Percentiles rank a stretch among this genome's conserved stretches.
Conservation (phyloP, 208 protist genomes). For the Naegleria fowleri region DNA sequence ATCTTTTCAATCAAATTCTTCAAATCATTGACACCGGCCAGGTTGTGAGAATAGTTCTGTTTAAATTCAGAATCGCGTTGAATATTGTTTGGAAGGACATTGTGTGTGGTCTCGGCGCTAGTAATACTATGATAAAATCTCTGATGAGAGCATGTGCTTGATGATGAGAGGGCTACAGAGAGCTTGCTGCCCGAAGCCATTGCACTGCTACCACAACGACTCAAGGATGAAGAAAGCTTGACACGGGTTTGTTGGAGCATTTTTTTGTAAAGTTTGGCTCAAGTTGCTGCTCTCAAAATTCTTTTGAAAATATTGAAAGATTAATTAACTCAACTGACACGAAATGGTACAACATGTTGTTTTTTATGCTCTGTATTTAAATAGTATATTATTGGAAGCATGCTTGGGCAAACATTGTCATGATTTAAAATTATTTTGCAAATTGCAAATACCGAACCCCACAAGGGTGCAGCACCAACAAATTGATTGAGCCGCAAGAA, state of each 20-base stretch:
- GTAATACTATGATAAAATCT: conserved; percentile 22
- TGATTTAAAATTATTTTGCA: too few relatives aligned
- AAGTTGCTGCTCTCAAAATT: neutral
- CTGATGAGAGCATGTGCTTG: neutral
- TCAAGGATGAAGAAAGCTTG: neutral
- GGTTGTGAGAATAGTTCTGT: conserved; percentile 40
- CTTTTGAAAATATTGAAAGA: too few relatives aligned
- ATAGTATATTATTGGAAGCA: too few relatives aligned
- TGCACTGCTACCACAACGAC: too few relatives aligned
- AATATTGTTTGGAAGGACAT: neutral
- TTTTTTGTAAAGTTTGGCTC: neutral
- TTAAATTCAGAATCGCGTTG: conserved; percentile 43
- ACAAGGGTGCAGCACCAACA: too few relatives aligned
- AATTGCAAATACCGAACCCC: too few relatives aligned
- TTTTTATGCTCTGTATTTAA: too few relatives aligned
- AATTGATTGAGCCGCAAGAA: too few relatives aligned
- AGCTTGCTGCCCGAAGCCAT: neutral
- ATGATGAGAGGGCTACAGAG: neutral
- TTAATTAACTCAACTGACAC: too few relatives aligned
- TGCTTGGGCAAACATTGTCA: too few relatives aligned
- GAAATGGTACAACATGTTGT: too few relatives aligned
- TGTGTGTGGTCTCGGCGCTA: neutral
- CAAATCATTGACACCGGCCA: conserved; percentile 40
- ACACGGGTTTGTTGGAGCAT: neutral
- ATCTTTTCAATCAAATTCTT: conserved; percentile 42